A percentile compares a stretch with the other conserved stretches of the same genome.
Evolutionary conservation across 371 early-diverging fungal species (phyloP).

Genomic region (Mucor velutinosus): DNA sequence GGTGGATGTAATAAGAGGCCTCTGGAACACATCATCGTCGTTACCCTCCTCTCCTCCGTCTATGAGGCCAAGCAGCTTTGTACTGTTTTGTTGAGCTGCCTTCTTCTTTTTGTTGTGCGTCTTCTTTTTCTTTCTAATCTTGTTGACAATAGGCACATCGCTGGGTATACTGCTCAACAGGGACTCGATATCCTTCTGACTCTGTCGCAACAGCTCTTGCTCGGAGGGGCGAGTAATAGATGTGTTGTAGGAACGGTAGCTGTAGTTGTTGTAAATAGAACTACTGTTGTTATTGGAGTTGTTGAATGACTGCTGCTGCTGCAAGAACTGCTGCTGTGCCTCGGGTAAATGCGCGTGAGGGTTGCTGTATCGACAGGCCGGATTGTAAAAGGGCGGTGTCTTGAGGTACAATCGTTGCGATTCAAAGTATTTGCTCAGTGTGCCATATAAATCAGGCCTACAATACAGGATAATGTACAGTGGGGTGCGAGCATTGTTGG

Average conservation of each 20-base stretch:
- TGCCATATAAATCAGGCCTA: conserved; percentile 16
- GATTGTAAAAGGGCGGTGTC: conserved; percentile 45
- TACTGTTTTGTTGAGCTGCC: too few species aligned
- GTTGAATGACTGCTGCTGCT: background rate
- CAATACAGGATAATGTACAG: conserved; percentile 47
- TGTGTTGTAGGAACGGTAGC: background rate
- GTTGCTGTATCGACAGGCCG: conserved; percentile 36
- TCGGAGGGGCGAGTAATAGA: background rate
- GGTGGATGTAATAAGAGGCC: background rate
- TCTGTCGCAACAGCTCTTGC: conserved; percentile 16
- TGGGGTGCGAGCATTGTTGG: conserved; percentile 34
- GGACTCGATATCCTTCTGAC: conserved; percentile 36
- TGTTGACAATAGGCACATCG: conserved; percentile 9
- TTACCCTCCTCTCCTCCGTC: background rate
- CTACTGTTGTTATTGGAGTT: background rate
- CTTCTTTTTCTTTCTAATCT: conserved; percentile 9
- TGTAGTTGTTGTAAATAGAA: background rate
- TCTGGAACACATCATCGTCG: background rate
- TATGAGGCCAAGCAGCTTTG: background rate
- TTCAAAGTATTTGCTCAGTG: conserved; percentile 21
- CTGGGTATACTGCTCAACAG: conserved; percentile 45
- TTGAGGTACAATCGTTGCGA: conserved; percentile 17
- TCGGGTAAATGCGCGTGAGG: conserved; percentile 18
- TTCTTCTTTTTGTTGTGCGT: too few species aligned
- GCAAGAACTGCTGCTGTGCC: background rate